Evolutionary conservation across 352 stramenopile genomes (phyloP).

Genomic region (Phytophthora citricola): DNA sequence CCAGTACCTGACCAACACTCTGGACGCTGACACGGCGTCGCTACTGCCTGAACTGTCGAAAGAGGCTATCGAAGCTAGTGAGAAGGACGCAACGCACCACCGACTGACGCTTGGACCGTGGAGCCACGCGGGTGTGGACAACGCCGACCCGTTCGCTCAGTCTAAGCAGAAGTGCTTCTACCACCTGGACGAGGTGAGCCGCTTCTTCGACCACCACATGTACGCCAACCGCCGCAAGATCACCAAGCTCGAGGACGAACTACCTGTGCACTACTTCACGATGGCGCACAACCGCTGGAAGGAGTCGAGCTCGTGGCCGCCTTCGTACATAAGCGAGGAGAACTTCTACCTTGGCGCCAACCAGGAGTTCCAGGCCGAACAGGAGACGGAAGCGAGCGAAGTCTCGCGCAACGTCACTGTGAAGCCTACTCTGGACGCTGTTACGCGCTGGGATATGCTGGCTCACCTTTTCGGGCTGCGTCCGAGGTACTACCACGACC

Average conservation of each 20-base stretch:
- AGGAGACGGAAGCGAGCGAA: conserved; percentile 44
- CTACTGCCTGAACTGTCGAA: conserved; percentile 61
- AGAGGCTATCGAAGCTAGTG: conserved; percentile 31
- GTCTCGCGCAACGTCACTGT: conserved; percentile 47
- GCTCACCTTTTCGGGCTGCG: conserved; percentile 75
- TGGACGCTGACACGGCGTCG: conserved; percentile 63
- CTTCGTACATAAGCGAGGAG: conserved; percentile 58
- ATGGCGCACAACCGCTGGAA: conserved; percentile 84
- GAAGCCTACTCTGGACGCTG: conserved; percentile 55
- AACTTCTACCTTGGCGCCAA: conserved; percentile 57
- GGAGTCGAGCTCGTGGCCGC: conserved; percentile 64
- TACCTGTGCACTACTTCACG: conserved; percentile 85
- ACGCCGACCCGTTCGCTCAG: conserved; percentile 75
- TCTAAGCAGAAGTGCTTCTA: conserved; percentile 90
- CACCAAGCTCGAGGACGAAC: conserved; percentile 65
- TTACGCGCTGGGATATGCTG: conserved; percentile 78
- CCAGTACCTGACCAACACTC: conserved; percentile 81
- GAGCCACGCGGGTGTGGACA: conserved; percentile 86
- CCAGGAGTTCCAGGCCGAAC: conserved; percentile 57
- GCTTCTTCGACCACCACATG: conserved; percentile 86
- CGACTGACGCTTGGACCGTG: conserved; percentile 80
- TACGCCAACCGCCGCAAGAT: conserved; percentile 68
- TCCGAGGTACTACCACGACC: conserved; percentile 85
- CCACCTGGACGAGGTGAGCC: conserved; percentile 83
- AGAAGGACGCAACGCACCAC: conserved; percentile 58